A percentile compares a stretch with the other conserved stretches of the same genome.
Conservation (phyloP, 208 protist genomes). For the Trypanosomatidae sp. region DNA sequence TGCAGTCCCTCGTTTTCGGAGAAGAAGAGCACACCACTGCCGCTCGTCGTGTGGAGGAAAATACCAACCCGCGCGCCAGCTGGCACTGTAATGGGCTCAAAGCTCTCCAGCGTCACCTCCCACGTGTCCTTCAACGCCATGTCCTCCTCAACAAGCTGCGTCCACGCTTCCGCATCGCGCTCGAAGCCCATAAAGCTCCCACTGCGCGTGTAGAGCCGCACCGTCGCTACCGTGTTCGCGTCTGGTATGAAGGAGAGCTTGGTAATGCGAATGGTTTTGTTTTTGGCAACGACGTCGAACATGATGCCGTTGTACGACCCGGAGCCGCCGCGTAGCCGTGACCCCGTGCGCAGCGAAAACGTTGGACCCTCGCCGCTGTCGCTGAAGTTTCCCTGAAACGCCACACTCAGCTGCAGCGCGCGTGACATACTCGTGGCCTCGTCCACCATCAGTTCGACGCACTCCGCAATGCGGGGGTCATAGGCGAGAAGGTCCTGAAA, state of each 20-base stretch:
- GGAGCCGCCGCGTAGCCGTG: conserved; percentile 48
- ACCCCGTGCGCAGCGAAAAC: conserved; percentile 58
- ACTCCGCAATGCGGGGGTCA: conserved; percentile 32
- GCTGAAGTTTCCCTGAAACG: conserved; percentile 47
- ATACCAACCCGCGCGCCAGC: conserved; percentile 63
- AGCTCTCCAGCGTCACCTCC: conserved; percentile 60
- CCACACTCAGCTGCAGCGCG: conserved; percentile 48
- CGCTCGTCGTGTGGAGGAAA: conserved; percentile 85
- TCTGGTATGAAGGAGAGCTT: conserved; percentile 83
- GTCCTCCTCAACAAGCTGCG: conserved; percentile 52
- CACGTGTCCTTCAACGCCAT: conserved; percentile 53
- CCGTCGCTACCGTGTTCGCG: conserved; percentile 53
- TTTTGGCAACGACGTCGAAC: conserved; percentile 89
- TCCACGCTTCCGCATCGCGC: conserved; percentile 44
- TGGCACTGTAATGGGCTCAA: conserved; percentile 71
- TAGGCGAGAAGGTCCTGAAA: conserved; percentile 22
- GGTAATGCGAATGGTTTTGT: conserved; percentile 61
- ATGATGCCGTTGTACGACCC: conserved; percentile 91
- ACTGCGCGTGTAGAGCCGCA: conserved; percentile 67
- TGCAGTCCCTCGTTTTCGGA: conserved; percentile 79
- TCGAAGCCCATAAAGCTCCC: conserved; percentile 82
- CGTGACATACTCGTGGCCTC: conserved; percentile 46
- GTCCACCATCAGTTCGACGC: conserved; percentile 33
- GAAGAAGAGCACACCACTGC: conserved; percentile 81
- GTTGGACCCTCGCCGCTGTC: conserved; percentile 47